Percentiles rank a stretch among this genome's conserved stretches.
Conservation (phyloP, 2,329 filamentous ascomycete species). For the Cytospora piceae region DNA sequence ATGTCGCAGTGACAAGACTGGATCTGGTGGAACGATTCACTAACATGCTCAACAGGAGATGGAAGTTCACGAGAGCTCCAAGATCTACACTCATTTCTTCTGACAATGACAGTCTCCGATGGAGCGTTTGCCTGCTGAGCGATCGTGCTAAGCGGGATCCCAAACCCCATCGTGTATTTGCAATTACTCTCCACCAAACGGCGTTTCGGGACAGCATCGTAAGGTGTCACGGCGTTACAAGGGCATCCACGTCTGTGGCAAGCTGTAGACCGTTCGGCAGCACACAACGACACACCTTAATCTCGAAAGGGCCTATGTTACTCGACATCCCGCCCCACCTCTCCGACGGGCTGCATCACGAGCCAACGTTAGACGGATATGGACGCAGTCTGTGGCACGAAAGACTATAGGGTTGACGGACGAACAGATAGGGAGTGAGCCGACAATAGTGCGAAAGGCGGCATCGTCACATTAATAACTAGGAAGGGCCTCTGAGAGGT, state of each 20-base stretch:
- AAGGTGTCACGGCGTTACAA: slow-evolving; percentile 36
- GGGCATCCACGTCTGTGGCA: slow-evolving; percentile 26
- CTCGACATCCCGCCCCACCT: neutral
- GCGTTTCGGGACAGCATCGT: slow-evolving; percentile 35
- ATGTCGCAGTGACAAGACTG: slow-evolving; percentile 41
- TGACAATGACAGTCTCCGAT: slow-evolving; percentile 57
- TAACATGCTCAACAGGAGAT: slow-evolving; percentile 76
- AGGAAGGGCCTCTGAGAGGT: slow-evolving; percentile 29
- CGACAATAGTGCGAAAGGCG: slow-evolving; percentile 15
- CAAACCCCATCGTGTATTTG: slow-evolving; percentile 53
- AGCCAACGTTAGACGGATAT: slow-evolving; percentile 10
- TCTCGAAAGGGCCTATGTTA: slow-evolving; percentile 20
- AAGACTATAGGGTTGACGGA: slow-evolving; percentile 7
- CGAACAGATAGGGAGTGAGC: slow-evolving; percentile 14
- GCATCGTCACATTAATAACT: slow-evolving; percentile 33
- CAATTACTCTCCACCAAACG: slow-evolving; percentile 45
- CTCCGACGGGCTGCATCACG: slow-evolving; percentile 11
- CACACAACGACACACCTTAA: slow-evolving; percentile 26
- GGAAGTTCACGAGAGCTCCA: slow-evolving; percentile 98
- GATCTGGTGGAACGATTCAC: slow-evolving; percentile 36
- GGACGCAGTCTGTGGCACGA: neutral
- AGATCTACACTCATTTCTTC: slow-evolving; percentile 99
- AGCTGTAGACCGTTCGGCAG: slow-evolving; percentile 11
- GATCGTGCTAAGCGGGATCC: slow-evolving; percentile 17
- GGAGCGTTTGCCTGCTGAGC: slow-evolving; percentile 23